These are phyloP conservation scores for Dioscorea cayenensis DNA, from an alignment of 116 monocot genomes.

Conservation along the genomic window DNA sequence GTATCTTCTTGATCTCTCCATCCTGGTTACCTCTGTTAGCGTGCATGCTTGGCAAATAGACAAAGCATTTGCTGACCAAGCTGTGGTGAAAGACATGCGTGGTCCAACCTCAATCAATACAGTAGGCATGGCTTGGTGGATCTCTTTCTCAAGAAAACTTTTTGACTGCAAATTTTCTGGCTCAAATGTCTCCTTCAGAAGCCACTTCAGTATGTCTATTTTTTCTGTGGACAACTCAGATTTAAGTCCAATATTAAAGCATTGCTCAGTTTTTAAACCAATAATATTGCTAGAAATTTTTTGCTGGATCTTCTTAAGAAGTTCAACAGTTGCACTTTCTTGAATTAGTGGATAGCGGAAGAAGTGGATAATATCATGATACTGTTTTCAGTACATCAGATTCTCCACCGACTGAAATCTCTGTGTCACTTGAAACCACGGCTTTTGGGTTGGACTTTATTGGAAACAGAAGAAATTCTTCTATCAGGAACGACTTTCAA, in stretches of 20 bases:
- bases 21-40: slow-evolving; percentile 57
- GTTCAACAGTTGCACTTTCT: slow-evolving; percentile 1
- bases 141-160: slow-evolving; percentile 64
- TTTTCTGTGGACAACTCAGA: background rate
- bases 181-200: slow-evolving; percentile 81
- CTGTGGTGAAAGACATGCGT: slow-evolving; percentile 80
- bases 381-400: background rate
- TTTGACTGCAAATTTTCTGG: slow-evolving; percentile 59
- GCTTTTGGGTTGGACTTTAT: background rate
- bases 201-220: slow-evolving; percentile 30
- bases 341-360: no score
- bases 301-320: background rate
- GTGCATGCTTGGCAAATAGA: slow-evolving; percentile 76
- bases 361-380: background rate
- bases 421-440: background rate
- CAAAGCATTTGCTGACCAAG: slow-evolving; percentile 89
- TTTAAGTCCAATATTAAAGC: slow-evolving; percentile 3
- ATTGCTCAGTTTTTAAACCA: slow-evolving; percentile 3
- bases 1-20: slow-evolving; percentile 88
- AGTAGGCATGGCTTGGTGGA: background rate
- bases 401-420: background rate
- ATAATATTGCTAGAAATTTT: no score
- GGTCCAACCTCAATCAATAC: slow-evolving; percentile 84
- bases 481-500: no score
- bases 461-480: no score